These are phyloP conservation scores for Penicillium decumbens DNA, from an alignment of 2,329 filamentous ascomycete species.

Conservation along the genomic window DNA sequence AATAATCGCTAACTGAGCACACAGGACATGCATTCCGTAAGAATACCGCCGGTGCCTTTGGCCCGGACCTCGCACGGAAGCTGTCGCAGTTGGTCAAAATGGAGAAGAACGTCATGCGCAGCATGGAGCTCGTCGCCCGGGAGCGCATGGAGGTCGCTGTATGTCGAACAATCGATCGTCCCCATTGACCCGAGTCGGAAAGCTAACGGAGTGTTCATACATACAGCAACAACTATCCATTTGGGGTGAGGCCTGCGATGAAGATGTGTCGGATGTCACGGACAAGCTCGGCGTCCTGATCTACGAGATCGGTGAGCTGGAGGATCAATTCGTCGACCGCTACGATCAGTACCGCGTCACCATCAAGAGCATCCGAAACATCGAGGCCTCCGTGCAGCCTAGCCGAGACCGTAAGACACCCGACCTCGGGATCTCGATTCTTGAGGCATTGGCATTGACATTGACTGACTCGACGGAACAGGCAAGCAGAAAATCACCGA, in stretches of 20 bases:
- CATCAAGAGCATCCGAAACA: conserved; percentile 99
- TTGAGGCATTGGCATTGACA: not conserved
- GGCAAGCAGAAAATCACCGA: conserved; percentile 99
- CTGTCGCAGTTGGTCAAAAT: conserved; percentile 97
- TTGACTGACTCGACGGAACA: conserved; percentile 34
- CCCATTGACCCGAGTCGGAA: not conserved
- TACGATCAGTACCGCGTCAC: conserved; percentile 99
- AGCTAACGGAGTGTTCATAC: conserved; percentile 15
- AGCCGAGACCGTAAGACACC: conserved; percentile 79
- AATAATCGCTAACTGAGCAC: conserved; percentile 14
- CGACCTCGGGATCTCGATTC: not conserved
- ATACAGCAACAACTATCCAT: conserved; percentile 92
- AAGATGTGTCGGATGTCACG: conserved; percentile 97
- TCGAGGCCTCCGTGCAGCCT: conserved; percentile 95
- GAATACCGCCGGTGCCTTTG: conserved; percentile 51
- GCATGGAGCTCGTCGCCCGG: conserved; percentile 86
- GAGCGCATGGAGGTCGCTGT: conserved; percentile 98
- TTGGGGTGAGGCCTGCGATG: conserved; percentile 93
- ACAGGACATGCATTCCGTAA: conserved; percentile 60
- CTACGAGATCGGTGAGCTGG: conserved; percentile 96
- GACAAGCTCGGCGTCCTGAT: conserved; percentile 97
- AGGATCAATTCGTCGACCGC: conserved; percentile 96
- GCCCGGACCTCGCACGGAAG: conserved; percentile 92
- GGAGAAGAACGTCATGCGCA: conserved; percentile 99
- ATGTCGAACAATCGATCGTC: conserved; percentile 43